phyloP scores from a whole-genome alignment of 2,329 filamentous ascomycete genomes.

The Alternaria sp. region DNA sequence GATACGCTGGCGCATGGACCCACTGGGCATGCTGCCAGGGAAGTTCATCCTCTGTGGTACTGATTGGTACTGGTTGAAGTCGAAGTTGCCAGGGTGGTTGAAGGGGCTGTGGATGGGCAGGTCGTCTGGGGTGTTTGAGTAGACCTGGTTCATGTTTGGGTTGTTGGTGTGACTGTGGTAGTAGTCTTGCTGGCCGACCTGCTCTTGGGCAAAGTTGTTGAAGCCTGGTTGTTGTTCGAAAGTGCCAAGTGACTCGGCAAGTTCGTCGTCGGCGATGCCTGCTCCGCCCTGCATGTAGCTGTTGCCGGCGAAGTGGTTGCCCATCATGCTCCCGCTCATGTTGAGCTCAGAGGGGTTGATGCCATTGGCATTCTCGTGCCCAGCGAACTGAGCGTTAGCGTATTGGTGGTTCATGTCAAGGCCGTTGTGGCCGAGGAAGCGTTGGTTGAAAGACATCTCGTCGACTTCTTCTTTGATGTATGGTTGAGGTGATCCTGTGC shows the following conservation, averaged over 20 bases:
- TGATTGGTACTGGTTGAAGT: constrained; percentile 75
- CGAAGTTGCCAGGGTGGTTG: constrained; percentile 70
- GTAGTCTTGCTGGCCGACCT: constrained; percentile 65
- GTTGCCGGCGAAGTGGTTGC: constrained; percentile 65
- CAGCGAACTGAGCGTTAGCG: constrained; percentile 55
- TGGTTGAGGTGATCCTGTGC: constrained; percentile 61
- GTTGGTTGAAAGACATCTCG: constrained; percentile 63
- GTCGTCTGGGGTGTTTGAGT: constrained; percentile 89
- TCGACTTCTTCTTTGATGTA: constrained; percentile 74
- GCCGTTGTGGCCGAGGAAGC: constrained; percentile 57
- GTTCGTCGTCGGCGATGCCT: constrained; percentile 84
- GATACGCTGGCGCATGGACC: constrained; percentile 45
- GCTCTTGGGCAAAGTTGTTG: constrained; percentile 62
- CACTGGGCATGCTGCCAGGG: constrained; percentile 39
- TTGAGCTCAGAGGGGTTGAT: constrained; percentile 86
- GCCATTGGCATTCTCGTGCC: constrained; percentile 47
- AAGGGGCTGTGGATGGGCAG: constrained; percentile 93
- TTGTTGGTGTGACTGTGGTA: constrained; percentile 50
- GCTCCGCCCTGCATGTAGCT: constrained; percentile 80
- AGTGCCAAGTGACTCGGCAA: constrained; percentile 72
- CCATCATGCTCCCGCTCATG: constrained; percentile 67
- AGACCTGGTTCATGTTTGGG: constrained; percentile 74
- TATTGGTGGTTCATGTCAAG: constrained; percentile 60
- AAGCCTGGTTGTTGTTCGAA: constrained; percentile 53
- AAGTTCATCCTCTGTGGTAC: constrained; percentile 62